Evolutionary conservation across 108 stramenopile genomes (phyloP).

Genomic region (Chaetoceros muelleri): DNA sequence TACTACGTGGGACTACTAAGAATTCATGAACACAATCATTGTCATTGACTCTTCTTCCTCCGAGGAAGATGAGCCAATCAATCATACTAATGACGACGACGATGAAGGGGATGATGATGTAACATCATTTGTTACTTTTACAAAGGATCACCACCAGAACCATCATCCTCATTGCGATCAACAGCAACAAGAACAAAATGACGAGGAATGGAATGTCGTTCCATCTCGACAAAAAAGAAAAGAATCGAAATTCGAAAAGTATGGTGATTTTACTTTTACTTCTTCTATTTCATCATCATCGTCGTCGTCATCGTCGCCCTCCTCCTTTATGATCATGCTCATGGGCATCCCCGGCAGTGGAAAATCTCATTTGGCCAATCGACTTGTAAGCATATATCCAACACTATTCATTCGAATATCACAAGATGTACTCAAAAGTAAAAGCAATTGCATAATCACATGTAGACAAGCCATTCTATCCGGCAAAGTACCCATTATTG

Average conservation of each 20-base stretch:
- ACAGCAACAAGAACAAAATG: not conserved
- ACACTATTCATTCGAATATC: slow-evolving; percentile 3
- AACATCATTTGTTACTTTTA: no score
- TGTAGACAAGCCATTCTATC: slow-evolving; percentile 14
- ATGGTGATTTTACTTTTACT: not conserved
- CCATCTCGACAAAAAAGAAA: not conserved
- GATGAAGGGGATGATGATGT: no score
- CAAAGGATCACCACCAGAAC: not conserved
- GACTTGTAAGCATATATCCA: slow-evolving; percentile 1
- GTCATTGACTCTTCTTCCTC: not conserved
- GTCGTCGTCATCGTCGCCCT: not conserved
- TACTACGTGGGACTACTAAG: no score
- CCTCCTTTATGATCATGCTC: not conserved
- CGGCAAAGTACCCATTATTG: slow-evolving; percentile 14
- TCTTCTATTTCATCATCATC: not conserved
- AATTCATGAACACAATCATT: no score
- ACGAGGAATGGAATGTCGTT: not conserved
- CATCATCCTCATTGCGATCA: no score
- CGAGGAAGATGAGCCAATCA: no score
- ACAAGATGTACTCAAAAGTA: slow-evolving; percentile 14
- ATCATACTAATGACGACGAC: no score
- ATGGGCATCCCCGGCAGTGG: not conserved
- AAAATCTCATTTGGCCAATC: not conserved
- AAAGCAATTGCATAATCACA: slow-evolving; percentile 18
- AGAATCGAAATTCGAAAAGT: not conserved